Percentiles rank a stretch among this genome's conserved stretches.
These are phyloP conservation scores for Penicillium robsamsonii DNA, from an alignment of 495 filamentous ascomycete species.

Conservation along the genomic window DNA sequence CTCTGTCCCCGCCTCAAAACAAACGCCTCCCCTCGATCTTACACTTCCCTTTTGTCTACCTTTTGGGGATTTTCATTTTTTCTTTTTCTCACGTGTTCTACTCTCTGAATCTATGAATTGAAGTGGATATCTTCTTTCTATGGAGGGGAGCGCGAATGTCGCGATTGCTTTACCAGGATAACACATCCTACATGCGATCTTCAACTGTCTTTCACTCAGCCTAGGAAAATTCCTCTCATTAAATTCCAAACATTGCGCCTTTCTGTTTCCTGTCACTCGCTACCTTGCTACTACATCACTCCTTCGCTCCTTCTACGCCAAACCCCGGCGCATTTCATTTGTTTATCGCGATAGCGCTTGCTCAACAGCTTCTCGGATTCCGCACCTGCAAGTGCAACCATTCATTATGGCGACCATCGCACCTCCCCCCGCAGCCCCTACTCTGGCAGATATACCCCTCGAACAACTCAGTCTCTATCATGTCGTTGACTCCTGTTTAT, in stretches of 20 bases:
- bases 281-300: neutral
- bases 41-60: slow-evolving; percentile 6
- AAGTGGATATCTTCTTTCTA: slow-evolving; percentile 9
- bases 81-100: slow-evolving; percentile 4
- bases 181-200: slow-evolving; percentile 12
- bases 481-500: slow-evolving; percentile 72
- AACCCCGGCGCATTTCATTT: slow-evolving; percentile 1
- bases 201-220: slow-evolving; percentile 13
- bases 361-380: neutral
- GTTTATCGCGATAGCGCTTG: slow-evolving; percentile 12
- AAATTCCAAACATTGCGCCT: slow-evolving; percentile 6
- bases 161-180: slow-evolving; percentile 16
- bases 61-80: neutral
- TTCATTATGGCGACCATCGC: slow-evolving; percentile 38
- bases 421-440: slow-evolving; percentile 22
- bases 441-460: slow-evolving; percentile 58
- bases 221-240: slow-evolving; percentile 9
- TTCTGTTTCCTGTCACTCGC: slow-evolving; percentile 10
- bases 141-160: slow-evolving; percentile 25
- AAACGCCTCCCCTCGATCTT: slow-evolving; percentile 18
- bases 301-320: slow-evolving; percentile 2
- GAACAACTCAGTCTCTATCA: slow-evolving; percentile 79
- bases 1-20: slow-evolving; percentile 28
- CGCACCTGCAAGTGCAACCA: slow-evolving; percentile 14
- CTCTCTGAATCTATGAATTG: slow-evolving; percentile 12